A percentile compares a stretch with the other conserved stretches of the same genome.
phyloP scores from a whole-genome alignment of 2,329 filamentous ascomycete genomes.

The Alternaria metachromatica region DNA sequence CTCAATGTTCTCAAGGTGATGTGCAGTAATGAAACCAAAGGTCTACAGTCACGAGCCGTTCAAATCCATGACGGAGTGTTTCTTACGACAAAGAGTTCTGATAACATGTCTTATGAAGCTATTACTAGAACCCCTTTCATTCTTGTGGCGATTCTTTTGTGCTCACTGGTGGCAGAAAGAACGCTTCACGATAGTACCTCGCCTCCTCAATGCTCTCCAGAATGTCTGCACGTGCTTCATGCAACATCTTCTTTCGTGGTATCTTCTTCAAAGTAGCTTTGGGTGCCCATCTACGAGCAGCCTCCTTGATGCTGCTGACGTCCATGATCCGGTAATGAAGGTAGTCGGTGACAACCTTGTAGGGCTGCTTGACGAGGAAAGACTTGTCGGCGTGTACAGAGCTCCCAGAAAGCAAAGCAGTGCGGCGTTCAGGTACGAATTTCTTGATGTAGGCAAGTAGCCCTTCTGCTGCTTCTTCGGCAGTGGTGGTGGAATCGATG shows the following conservation, averaged over 20 bases:
- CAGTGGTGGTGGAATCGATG: slow-evolving; percentile 73
- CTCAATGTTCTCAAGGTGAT: neutral
- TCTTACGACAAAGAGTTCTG: neutral
- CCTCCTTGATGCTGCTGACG: slow-evolving; percentile 92
- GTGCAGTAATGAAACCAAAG: neutral
- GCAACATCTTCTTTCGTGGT: slow-evolving; percentile 76
- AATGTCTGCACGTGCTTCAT: slow-evolving; percentile 88
- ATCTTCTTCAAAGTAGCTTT: slow-evolving; percentile 65
- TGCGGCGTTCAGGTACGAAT: slow-evolving; percentile 70
- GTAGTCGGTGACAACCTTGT: slow-evolving; percentile 73
- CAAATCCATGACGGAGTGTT: neutral
- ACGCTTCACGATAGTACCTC: slow-evolving; percentile 74
- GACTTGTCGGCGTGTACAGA: slow-evolving; percentile 88
- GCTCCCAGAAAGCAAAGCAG: slow-evolving; percentile 84
- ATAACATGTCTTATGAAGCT: neutral
- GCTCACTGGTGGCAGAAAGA: slow-evolving; percentile 60
- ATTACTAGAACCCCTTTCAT: neutral
- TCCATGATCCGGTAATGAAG: slow-evolving; percentile 92
- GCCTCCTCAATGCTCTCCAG: slow-evolving; percentile 95
- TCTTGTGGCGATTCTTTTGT: neutral
- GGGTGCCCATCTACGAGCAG: slow-evolving; percentile 78
- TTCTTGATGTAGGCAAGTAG: slow-evolving; percentile 80
- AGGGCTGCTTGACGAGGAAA: slow-evolving; percentile 79
- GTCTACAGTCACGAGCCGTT: neutral
- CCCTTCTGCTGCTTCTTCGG: slow-evolving; percentile 72